phyloP scores from a whole-genome alignment of 208 protist genomes.

The Crithidia bombi region DNA sequence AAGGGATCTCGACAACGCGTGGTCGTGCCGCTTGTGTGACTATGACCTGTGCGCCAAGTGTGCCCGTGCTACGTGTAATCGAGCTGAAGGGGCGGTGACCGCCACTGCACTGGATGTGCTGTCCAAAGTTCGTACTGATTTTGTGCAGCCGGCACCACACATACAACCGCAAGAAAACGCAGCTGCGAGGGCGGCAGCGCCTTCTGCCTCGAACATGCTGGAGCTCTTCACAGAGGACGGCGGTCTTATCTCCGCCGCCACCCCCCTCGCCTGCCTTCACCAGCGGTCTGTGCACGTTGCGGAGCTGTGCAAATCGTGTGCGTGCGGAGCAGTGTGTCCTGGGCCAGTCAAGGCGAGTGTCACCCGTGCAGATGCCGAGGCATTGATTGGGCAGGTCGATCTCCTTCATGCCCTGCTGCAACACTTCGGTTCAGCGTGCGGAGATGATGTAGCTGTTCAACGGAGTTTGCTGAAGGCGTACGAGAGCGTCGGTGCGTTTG shows the following conservation, averaged over 20 bases:
- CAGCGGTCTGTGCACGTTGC: slow-evolving; percentile 25
- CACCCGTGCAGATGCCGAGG: not conserved
- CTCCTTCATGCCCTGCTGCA: slow-evolving; percentile 41
- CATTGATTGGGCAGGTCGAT: not conserved
- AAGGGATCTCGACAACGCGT: slow-evolving; percentile 48
- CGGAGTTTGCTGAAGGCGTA: slow-evolving; percentile 61
- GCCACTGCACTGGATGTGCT: slow-evolving; percentile 66
- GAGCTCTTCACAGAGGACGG: slow-evolving; percentile 46
- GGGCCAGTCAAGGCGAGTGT: slow-evolving; percentile 14
- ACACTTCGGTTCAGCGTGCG: slow-evolving; percentile 24
- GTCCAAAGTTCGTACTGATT: slow-evolving; percentile 13
- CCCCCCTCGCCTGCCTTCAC: slow-evolving; percentile 11
- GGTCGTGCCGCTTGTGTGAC: slow-evolving; percentile 80
- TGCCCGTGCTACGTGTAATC: slow-evolving; percentile 39
- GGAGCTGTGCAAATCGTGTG: slow-evolving; percentile 18
- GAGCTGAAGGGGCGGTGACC: slow-evolving; percentile 53
- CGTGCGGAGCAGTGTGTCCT: slow-evolving; percentile 39
- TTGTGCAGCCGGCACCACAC: not conserved
- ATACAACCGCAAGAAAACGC: slow-evolving; percentile 1
- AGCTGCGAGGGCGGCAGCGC: not conserved
- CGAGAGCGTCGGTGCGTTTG: slow-evolving; percentile 23
- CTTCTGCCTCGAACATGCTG: not conserved
- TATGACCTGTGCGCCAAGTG: slow-evolving; percentile 83
- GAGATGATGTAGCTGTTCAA: slow-evolving; percentile 36
- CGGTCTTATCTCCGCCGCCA: slow-evolving; percentile 33